Base-by-base conservation (phyloP, 2,329 filamentous ascomycete genomes). In the Rhynchosporium secalis region DNA sequence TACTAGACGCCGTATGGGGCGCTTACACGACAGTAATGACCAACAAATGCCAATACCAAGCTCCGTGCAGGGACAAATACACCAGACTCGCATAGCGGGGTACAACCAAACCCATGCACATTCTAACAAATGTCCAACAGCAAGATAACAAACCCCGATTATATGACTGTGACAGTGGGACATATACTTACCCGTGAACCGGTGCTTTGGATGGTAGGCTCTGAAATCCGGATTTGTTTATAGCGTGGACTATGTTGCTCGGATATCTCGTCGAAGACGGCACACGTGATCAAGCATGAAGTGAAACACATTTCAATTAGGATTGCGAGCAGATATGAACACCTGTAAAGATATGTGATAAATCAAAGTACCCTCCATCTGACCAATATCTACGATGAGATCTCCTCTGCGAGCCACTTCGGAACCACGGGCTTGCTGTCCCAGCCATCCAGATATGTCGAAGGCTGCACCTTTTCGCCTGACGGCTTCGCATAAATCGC, bases 401-500 rank as follows among this genome's bases (percentile, higher is more conserved):
- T 66, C 58, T 69, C 66, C 38, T 76, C 76, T 72, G 74, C 75
- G 68, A 90, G 73, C 88, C 88, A 90, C 26, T 68, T 76, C 3
- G 87, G 87, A 56, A 90, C 74, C 36, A 68, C 74, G 6, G 87
- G 87, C 62, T 78, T 79, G 64, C 76, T 78, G 49, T 83, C 79
- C 88, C 88, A 91, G 10, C 83, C 83, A 66, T 81, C 76, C 56
- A 85, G 77, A 77, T 86, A 89, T 60, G 74, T 78, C 62, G 77
- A 75, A 68, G 76, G 80, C 68, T 79, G 78, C 1, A 85, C 79
- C 28, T 81, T 80, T 26, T 79, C 76, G 9, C 80, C 81, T 6
- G 79, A 78, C 0, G 89, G 88, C 74, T 89, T 81, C 20, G 87
- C 89, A 76, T 88, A 92, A 36, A 93, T 83, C 3, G 82, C 89